Base-by-base conservation (phyloP, 2,329 filamentous ascomycete species). In the Phaeosphaeria sp. region DNA sequence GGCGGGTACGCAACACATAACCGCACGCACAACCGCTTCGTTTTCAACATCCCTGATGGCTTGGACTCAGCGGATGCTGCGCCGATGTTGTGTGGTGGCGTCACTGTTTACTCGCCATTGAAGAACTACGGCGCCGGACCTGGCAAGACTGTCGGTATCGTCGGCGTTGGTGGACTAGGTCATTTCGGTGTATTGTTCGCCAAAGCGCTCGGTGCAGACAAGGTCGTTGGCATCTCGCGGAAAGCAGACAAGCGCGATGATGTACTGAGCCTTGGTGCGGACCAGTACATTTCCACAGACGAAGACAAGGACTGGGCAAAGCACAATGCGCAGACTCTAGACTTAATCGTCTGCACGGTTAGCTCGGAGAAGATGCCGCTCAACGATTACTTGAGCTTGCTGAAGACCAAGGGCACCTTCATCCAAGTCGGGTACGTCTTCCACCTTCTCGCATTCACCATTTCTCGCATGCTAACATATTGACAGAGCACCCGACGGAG, bases 1-100 rank as follows among this genome's bases (percentile, higher is more conserved):
- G 87, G 87, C 48, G 87, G 87, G 20, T 89, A 89, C 72, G 79
- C 86, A 3, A 86, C 82, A 44, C 86, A 91, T 73, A 84, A 91
- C 43, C 84, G 90, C 63, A 86, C 87, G 1, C 90, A 93, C 75
- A 89, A 92, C 77, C 89, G 92, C 80, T 93, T 85, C 72, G 83
- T 83, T 11, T 83, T 87, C 74, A 88, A 88, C 65, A 93, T 96
- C 60, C 92, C 92, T n/a, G 90, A 92, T 17, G 85, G 82, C 43
- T 84, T 95, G 44, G 71, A 80, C 60, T 80, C 74, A 51, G 78
- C 75, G 24, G 78, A 87, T 46, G 91, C 88, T 1, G 91, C 91
- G 1, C 91, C 90, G 6, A 92, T 93, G 89, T 83, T 95, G 64
- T 96, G 92, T 77, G 92, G 91, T 43, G 92, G 92, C 59, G 82